Evolutionary conservation across 2,329 filamentous ascomycete genomes (phyloP).

Genomic region (Cordyceps pruinosa): DNA sequence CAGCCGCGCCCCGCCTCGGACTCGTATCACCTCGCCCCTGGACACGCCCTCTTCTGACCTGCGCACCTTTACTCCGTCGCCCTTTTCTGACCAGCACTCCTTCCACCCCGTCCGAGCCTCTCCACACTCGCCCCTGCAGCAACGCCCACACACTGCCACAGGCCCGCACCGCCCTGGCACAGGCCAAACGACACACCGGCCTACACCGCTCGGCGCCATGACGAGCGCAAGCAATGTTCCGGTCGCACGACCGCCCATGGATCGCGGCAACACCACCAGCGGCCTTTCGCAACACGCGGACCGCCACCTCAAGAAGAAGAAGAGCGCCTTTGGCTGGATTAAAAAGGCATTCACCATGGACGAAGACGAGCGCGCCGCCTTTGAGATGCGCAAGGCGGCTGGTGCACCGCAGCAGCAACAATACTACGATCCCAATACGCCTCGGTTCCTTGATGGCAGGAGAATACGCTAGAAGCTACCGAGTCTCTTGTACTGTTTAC

Average conservation of each 20-base stretch:
- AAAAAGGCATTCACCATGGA: conserved; percentile 62
- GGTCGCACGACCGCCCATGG: conserved; percentile 35
- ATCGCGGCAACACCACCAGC: conserved; percentile 23
- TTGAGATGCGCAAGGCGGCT: conserved; percentile 47
- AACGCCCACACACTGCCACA: conserved; percentile 47
- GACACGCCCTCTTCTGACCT: conserved; percentile 32
- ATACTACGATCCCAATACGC: conserved; percentile 45
- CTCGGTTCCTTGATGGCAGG: conserved; percentile 50
- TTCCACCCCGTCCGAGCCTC: conserved; percentile 57
- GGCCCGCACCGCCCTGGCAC: conserved; percentile 24
- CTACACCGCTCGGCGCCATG: conserved; percentile 47
- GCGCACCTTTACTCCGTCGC: conserved; percentile 38
- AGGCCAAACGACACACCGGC: conserved; percentile 40
- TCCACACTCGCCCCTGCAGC: conserved; percentile 57
- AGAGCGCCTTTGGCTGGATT: conserved; percentile 58
- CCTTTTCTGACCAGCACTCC: conserved; percentile 47
- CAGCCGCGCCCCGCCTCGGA: neutral
- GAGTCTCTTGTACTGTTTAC: neutral
- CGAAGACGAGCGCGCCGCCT: conserved; percentile 54
- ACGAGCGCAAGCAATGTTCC: conserved; percentile 52
- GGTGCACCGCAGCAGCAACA: conserved; percentile 29
- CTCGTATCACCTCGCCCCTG: neutral
- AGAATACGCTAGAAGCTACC: conserved; percentile 30
- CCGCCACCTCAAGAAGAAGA: conserved; percentile 55
- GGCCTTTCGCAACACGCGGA: conserved; percentile 24